Conservation (phyloP, 345 rosid species). For the Salix caprea region DNA sequence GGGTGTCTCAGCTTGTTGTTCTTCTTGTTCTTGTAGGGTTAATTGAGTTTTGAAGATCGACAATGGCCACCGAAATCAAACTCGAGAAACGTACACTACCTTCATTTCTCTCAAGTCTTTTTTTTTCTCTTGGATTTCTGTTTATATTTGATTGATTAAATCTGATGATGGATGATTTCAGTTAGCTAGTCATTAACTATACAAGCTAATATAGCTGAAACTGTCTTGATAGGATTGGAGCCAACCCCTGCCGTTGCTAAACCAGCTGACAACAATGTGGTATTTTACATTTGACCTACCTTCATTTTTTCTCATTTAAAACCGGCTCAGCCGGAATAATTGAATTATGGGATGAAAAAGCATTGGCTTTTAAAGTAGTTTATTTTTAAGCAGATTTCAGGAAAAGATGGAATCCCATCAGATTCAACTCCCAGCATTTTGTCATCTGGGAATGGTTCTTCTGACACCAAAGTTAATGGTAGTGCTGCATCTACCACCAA, state of each 20-base stretch:
- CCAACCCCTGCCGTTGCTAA: constrained; percentile 15
- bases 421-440: constrained; percentile 19
- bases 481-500: constrained; percentile 17
- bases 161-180: background rate
- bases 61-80: constrained; percentile 31
- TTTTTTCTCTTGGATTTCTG: background rate
- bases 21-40: background rate
- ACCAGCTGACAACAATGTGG: constrained; percentile 28
- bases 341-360: background rate
- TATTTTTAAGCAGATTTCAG: constrained; percentile 29
- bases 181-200: background rate
- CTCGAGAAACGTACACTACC: constrained; percentile 22
- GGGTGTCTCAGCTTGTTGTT: background rate
- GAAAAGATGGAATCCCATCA: constrained; percentile 25
- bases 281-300: constrained; percentile 14
- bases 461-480: constrained; percentile 24
- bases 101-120: background rate
- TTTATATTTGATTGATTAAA: background rate
- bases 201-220: constrained; percentile 23
- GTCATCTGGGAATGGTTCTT: constrained; percentile 21
- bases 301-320: background rate
- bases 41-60: constrained; percentile 15
- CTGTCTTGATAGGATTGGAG: constrained; percentile 19
- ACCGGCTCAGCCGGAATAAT: background rate
- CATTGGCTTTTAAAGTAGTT: background rate